phyloP scores from a whole-genome alignment of 805 yeast species.

The Yarrowia yakushimensis region DNA sequence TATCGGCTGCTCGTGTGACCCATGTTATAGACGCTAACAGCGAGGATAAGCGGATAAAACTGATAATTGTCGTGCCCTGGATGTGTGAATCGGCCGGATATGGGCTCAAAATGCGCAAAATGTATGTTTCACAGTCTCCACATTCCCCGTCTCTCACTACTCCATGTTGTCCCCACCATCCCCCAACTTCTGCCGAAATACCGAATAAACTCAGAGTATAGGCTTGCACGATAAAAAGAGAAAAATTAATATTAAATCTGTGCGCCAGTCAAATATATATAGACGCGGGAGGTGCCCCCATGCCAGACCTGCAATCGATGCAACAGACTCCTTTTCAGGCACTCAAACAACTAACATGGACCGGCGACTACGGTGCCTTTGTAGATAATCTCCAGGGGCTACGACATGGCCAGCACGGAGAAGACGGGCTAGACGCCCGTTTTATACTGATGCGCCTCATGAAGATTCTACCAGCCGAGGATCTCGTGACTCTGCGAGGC shows the following conservation, averaged over 20 bases:
- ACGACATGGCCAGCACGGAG: not conserved
- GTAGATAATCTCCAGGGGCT: slow-evolving; percentile 22
- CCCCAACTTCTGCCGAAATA: not conserved
- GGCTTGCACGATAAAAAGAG: not conserved
- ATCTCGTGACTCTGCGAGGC: slow-evolving; percentile 3
- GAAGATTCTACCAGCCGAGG: slow-evolving; percentile 16
- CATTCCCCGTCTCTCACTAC: no score
- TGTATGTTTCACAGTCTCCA: not conserved
- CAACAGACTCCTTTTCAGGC: slow-evolving; percentile 23
- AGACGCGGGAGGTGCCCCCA: not conserved
- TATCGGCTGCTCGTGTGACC: slow-evolving; percentile 15
- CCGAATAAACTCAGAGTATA: not conserved
- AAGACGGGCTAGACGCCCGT: slow-evolving; percentile 1
- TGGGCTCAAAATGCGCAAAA: not conserved
- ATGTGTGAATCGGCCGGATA: not conserved
- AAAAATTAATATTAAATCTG: not conserved
- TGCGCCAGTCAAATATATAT: not conserved
- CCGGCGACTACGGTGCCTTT: slow-evolving; percentile 24
- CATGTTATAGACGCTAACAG: not conserved
- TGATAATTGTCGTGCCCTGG: not conserved
- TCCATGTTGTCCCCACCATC: not conserved
- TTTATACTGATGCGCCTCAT: slow-evolving; percentile 16
- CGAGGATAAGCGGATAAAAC: not conserved
- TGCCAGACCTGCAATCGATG: not conserved
- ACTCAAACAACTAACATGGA: slow-evolving; percentile 20